Evolutionary conservation across 2,329 filamentous ascomycete genomes (phyloP).

Genomic region (Pyrenochaeta sp.): DNA sequence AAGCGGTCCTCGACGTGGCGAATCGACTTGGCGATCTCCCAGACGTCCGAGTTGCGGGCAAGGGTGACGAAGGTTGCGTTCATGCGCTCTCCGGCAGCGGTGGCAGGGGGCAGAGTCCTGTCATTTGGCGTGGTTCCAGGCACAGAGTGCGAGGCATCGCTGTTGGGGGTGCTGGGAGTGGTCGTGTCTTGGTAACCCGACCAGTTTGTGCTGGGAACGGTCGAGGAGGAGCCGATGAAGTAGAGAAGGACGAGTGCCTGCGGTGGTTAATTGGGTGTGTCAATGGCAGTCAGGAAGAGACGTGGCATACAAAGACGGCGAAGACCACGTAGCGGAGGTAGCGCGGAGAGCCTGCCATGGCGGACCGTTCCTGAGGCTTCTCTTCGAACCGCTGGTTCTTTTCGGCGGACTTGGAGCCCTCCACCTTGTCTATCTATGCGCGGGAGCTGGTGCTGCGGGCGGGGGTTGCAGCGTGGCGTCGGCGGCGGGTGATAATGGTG

Average conservation of each 20-base stretch:
- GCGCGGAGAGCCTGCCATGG: conserved; percentile 74
- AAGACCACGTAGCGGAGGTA: conserved; percentile 78
- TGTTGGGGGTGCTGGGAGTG: conserved; percentile 21
- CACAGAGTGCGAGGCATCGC: conserved; percentile 13
- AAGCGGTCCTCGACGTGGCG: conserved; percentile 97
- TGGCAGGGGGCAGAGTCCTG: conserved; percentile 48
- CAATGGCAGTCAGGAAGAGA: not conserved
- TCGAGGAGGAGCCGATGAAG: conserved; percentile 74
- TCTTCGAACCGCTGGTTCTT: conserved; percentile 27
- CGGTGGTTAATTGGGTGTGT: conserved; percentile 16
- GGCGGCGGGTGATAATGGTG: not conserved
- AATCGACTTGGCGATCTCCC: conserved; percentile 96
- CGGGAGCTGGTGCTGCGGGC: conserved; percentile 11
- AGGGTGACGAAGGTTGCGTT: conserved; percentile 98
- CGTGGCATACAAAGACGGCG: conserved; percentile 73
- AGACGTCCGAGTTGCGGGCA: conserved; percentile 90
- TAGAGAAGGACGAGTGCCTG: conserved; percentile 77
- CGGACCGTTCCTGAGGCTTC: conserved; percentile 56
- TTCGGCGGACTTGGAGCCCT: conserved; percentile 29
- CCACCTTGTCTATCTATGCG: conserved; percentile 39
- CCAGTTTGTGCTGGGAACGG: conserved; percentile 48
- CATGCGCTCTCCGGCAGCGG: conserved; percentile 75
- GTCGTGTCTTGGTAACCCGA: conserved; percentile 34
- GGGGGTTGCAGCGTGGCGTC: conserved; percentile 8
- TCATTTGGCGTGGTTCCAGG: conserved; percentile 45